Conservation (phyloP, 805 yeast genomes). For the Monosporozyma servazzii region DNA sequence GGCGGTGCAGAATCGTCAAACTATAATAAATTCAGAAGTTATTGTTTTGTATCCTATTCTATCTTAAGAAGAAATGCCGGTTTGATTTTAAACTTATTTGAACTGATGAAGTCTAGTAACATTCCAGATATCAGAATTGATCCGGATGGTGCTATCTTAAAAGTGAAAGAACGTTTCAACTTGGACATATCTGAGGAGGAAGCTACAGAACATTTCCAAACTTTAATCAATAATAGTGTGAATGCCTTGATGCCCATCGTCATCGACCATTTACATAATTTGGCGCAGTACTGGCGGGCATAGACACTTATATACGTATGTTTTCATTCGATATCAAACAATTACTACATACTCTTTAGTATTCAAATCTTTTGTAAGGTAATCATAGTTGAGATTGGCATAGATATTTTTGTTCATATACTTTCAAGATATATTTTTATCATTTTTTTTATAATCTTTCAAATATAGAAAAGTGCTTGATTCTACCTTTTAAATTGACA, state of each 20-base stretch:
- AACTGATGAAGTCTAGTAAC: constrained; percentile 86
- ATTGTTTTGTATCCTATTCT: constrained; percentile 90
- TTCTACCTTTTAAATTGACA: not conserved
- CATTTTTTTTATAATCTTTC: not conserved
- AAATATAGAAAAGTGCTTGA: not conserved
- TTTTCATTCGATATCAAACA: not conserved
- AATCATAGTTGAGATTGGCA: too few species aligned
- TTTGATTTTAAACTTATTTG: constrained; percentile 80
- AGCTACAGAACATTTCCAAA: constrained; percentile 91
- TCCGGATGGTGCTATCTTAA: constrained; percentile 76
- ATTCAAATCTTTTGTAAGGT: too few species aligned
- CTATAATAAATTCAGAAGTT: constrained; percentile 77
- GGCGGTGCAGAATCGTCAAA: constrained; percentile 86
- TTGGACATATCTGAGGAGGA: constrained; percentile 91
- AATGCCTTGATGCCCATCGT: constrained; percentile 90
- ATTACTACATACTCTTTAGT: not conserved
- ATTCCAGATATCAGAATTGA: constrained; percentile 85
- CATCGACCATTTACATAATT: constrained; percentile 85
- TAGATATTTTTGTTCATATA: not conserved
- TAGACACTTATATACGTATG: constrained; percentile 20
- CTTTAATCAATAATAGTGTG: constrained; percentile 86
- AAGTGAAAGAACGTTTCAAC: constrained; percentile 90
- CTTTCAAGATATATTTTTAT: not conserved
- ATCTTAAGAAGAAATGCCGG: constrained; percentile 85
- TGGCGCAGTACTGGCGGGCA: constrained; percentile 97